phyloP scores from a whole-genome alignment of 139 green algal genomes.

The Tetradesmus lagerheimii region DNA sequence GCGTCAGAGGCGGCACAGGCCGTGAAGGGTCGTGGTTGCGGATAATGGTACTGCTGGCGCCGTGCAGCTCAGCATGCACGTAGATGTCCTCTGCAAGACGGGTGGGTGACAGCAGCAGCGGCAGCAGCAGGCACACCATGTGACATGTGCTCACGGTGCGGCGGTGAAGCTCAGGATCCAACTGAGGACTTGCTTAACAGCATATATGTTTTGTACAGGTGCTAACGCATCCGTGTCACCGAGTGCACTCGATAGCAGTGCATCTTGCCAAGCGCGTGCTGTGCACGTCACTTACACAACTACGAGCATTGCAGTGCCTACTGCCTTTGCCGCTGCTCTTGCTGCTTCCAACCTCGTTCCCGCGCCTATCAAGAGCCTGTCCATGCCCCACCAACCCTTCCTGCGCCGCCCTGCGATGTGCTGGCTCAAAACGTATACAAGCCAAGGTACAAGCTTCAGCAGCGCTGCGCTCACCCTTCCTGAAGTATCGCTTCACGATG shows the following conservation, averaged over 20 bases:
- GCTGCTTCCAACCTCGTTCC: not conserved
- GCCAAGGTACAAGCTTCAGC: too few relatives aligned
- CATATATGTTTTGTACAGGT: too few relatives aligned
- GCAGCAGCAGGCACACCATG: conserved; percentile 34
- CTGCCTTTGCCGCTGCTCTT: not conserved
- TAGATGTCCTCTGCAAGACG: conserved; percentile 81
- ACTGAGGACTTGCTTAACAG: too few relatives aligned
- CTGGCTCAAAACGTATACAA: too few relatives aligned
- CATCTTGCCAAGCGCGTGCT: too few relatives aligned
- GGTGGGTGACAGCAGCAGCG: not conserved
- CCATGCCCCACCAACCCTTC: not conserved
- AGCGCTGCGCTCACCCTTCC: not conserved
- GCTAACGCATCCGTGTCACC: too few relatives aligned
- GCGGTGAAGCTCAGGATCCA: not conserved
- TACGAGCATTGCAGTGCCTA: not conserved
- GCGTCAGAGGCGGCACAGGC: conserved; percentile 80
- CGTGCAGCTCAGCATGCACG: conserved; percentile 96
- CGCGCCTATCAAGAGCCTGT: not conserved
- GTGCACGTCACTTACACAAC: not conserved
- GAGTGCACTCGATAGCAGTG: too few relatives aligned
- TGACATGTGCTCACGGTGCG: not conserved
- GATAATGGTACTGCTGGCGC: conserved; percentile 91
- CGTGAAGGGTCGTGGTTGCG: conserved; percentile 37
- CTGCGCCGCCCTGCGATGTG: not conserved
- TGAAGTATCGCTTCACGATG: conserved; percentile 89